A percentile compares a stretch with the other conserved stretches of the same genome.
Evolutionary conservation across 768 basidiomycete genomes (phyloP).

Genomic region (Pulveroboletus ravenelii): DNA sequence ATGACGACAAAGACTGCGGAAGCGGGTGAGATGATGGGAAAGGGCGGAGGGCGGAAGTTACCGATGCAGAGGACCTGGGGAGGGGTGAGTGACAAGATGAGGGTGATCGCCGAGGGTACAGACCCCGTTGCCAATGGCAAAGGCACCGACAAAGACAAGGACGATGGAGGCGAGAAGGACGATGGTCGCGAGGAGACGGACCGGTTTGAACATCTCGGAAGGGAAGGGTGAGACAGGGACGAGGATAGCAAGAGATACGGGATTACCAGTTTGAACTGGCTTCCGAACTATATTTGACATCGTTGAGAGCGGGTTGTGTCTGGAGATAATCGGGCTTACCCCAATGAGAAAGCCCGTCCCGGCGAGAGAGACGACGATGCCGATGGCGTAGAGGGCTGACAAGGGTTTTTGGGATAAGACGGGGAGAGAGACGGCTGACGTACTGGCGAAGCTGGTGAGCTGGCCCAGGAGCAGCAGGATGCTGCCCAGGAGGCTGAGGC

Average conservation of each 20-base stretch:
- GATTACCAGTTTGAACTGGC: constrained; percentile 75
- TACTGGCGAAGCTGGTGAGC: constrained; percentile 68
- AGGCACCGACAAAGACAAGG: constrained; percentile 83
- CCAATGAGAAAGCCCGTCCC: constrained; percentile 92
- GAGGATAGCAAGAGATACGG: background rate
- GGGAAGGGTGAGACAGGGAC: background rate
- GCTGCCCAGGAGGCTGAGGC: constrained; percentile 74
- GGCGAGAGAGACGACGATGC: constrained; percentile 74
- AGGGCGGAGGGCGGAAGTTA: constrained; percentile 24
- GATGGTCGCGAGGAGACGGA: constrained; percentile 78
- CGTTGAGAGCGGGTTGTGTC: background rate
- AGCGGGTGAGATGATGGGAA: background rate
- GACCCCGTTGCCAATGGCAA: constrained; percentile 66
- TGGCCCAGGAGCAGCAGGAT: constrained; percentile 72
- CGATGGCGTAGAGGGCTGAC: constrained; percentile 75
- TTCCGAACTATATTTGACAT: constrained; percentile 51
- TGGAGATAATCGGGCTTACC: constrained; percentile 43
- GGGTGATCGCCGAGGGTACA: constrained; percentile 23
- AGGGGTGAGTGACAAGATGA: background rate
- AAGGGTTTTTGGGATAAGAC: constrained; percentile 2
- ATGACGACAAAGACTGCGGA: constrained; percentile 80
- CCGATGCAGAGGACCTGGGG: constrained; percentile 62
- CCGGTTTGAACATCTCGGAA: constrained; percentile 88
- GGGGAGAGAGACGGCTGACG: constrained; percentile 24
- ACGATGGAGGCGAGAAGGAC: constrained; percentile 74